A percentile compares a stretch with the other conserved stretches of the same genome.
Conservation (phyloP, 2,329 filamentous ascomycete genomes). For the Dendryphion nanum region DNA sequence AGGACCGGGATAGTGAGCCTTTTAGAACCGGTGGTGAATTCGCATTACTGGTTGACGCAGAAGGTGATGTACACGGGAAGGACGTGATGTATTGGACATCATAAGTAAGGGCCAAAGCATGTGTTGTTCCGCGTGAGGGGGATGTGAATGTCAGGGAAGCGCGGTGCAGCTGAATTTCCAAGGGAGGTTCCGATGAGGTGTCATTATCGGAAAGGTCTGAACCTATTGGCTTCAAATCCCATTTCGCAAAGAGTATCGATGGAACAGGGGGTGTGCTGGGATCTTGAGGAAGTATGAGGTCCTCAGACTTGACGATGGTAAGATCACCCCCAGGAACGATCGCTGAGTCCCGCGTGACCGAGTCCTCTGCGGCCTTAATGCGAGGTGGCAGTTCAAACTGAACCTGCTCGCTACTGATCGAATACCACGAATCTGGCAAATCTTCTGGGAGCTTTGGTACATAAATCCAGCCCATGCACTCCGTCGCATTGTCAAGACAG, state of each 20-base stretch:
- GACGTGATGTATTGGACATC: constrained; percentile 56
- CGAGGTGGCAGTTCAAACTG: constrained; percentile 35
- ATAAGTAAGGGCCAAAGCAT: constrained; percentile 43
- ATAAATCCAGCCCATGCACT: constrained; percentile 58
- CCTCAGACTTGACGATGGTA: constrained; percentile 24
- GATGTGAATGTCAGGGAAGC: constrained; percentile 37
- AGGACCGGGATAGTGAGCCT: constrained; percentile 28
- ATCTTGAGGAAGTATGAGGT: constrained; percentile 42
- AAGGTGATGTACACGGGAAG: constrained; percentile 52
- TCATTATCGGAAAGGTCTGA: constrained; percentile 25
- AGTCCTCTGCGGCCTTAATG: constrained; percentile 33
- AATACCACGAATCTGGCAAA: constrained; percentile 50
- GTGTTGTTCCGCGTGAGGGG: constrained; percentile 8
- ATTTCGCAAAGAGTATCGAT: constrained; percentile 21
- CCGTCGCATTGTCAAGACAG: constrained; percentile 43
- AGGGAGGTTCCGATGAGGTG: constrained; percentile 7
- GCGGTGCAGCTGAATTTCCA: constrained; percentile 21
- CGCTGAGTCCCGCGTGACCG: constrained; percentile 35
- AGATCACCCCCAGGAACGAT: constrained; percentile 26
- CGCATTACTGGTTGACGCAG: constrained; percentile 16
- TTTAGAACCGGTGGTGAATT: constrained; percentile 22
- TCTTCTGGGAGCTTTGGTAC: constrained; percentile 42
- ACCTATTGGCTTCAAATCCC: constrained; percentile 26
- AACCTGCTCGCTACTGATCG: constrained; percentile 40
- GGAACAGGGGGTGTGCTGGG: constrained; percentile 11